Evolutionary conservation across 106 monocot genomes (phyloP).

Genomic region (Acorus gramineus): DNA sequence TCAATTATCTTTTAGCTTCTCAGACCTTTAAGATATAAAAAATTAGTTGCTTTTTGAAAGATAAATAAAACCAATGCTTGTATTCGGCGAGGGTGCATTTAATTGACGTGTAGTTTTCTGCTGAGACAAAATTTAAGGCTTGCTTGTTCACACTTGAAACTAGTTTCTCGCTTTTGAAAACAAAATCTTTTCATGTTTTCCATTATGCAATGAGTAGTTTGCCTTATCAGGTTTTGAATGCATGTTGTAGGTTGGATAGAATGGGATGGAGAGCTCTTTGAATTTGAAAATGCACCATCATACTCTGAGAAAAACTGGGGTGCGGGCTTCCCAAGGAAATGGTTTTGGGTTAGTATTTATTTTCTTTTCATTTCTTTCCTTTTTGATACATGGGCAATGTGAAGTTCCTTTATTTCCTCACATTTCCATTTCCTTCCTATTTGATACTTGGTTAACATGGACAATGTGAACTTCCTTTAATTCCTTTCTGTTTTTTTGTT

Average conservation of each 20-base stretch:
- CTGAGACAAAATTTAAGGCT: no score
- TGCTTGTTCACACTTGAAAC: no score
- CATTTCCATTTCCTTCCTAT: background rate
- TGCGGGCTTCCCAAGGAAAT: constrained; percentile 90
- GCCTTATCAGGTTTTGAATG: background rate
- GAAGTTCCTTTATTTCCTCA: background rate
- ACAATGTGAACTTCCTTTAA: background rate
- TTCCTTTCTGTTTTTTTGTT: background rate
- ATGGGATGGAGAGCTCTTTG: constrained; percentile 83
- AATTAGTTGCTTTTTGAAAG: no score
- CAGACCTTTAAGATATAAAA: no score
- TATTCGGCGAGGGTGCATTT: no score
- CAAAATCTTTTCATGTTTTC: background rate
- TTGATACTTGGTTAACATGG: background rate
- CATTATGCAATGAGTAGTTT: background rate
- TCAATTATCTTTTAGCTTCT: no score
- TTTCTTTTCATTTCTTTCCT: background rate
- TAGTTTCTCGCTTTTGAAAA: no score
- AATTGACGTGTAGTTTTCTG: no score
- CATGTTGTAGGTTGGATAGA: constrained; percentile 85
- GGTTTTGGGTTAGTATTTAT: constrained; percentile 79
- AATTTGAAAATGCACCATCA: constrained; percentile 97
- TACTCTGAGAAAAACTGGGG: constrained; percentile 99
- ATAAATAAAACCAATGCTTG: no score
- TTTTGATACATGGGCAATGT: background rate